A percentile compares a stretch with the other conserved stretches of the same genome.
phyloP scores from a whole-genome alignment of 2,329 filamentous ascomycete species.

The Lecanosticta acicola region DNA sequence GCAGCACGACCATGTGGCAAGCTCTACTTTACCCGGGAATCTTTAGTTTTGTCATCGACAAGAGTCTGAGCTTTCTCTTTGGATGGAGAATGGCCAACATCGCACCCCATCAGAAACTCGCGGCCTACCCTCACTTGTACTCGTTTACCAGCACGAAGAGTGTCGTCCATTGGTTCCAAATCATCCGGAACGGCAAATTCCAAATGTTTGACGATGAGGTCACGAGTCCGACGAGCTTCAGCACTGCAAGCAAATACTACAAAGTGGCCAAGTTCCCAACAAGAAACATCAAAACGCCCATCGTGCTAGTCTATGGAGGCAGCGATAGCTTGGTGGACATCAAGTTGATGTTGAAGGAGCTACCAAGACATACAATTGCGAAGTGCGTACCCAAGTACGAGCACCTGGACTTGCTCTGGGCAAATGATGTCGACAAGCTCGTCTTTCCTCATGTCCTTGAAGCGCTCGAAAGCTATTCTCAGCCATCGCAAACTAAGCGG shows the following conservation, averaged over 20 bases:
- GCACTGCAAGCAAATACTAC: conserved; percentile 74
- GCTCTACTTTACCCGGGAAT: conserved; percentile 90
- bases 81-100: conserved; percentile 87
- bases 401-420: conserved; percentile 96
- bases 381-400: conserved; percentile 90
- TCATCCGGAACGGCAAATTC: conserved; percentile 91
- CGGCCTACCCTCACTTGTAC: conserved; percentile 91
- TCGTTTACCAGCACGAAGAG: conserved; percentile 95
- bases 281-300: conserved; percentile 91
- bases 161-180: conserved; percentile 99
- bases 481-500: conserved; percentile 21
- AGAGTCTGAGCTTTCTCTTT: conserved; percentile 75
- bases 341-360: conserved; percentile 79
- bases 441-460: conserved; percentile 92
- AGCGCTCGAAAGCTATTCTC: conserved; percentile 64
- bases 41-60: conserved; percentile 82
- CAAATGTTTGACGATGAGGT: conserved; percentile 99
- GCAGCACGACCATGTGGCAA: conserved; percentile 95
- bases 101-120: conserved; percentile 78
- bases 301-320: conserved; percentile 88
- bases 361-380: conserved; percentile 77
- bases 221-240: conserved; percentile 66
- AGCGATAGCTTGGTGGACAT: conserved; percentile 94
- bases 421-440: conserved; percentile 70
- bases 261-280: conserved; percentile 96